phyloP scores from a whole-genome alignment of 495 filamentous ascomycete species.

The Lasiosphaeria hispida region DNA sequence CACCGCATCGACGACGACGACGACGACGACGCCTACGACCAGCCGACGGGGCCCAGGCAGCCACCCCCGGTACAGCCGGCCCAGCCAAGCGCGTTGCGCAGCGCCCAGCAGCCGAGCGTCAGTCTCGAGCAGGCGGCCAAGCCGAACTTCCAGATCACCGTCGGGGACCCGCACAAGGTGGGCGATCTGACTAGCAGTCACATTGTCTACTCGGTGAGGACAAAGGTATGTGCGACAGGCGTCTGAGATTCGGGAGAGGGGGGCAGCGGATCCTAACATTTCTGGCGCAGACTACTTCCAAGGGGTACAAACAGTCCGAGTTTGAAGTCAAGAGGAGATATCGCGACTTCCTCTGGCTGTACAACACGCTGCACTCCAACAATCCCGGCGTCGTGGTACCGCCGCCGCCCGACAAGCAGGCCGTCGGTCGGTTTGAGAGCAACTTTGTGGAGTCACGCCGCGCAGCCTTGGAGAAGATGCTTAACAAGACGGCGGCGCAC shows the following conservation, averaged over 20 bases:
- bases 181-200: conserved; percentile 95
- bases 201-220: conserved; percentile 93
- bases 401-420: conserved; percentile 96
- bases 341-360: conserved; percentile 96
- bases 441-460: conserved; percentile 94
- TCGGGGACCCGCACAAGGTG: conserved; percentile 97
- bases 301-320: conserved; percentile 86
- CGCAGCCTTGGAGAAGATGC: conserved; percentile 89
- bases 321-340: conserved; percentile 92
- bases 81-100: conserved; percentile 49
- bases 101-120: conserved; percentile 74
- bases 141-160: conserved; percentile 85
- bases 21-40: conserved; percentile 39
- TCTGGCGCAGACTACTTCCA: conserved; percentile 74
- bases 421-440: conserved; percentile 90
- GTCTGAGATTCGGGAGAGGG: not conserved
- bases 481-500: conserved; percentile 91
- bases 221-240: conserved; percentile 62
- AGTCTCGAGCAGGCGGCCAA: conserved; percentile 87
- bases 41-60: conserved; percentile 53
- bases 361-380: conserved; percentile 87
- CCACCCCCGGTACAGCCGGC: conserved; percentile 74
- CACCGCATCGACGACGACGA: conserved; percentile 68
- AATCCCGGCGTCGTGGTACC: conserved; percentile 95
- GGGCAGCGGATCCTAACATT: not conserved